Conservation (phyloP, 305 asterid species). For the Monarda citriodora region DNA sequence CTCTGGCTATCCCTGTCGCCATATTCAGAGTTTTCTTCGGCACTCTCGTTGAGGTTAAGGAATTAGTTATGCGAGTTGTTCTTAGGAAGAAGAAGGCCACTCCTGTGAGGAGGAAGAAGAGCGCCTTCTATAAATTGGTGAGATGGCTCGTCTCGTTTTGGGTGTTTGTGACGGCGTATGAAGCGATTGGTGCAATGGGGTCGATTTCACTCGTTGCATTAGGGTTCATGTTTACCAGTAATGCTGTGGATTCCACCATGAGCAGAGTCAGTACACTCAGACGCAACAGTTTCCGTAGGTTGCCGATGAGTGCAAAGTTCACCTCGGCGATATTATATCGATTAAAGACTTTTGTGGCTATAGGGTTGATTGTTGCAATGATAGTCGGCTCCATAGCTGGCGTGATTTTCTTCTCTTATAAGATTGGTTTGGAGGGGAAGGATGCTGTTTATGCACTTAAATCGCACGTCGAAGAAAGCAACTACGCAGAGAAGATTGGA, state of each 20-base stretch:
- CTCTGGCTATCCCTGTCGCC: conserved; percentile 83
- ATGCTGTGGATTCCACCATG: conserved; percentile 82
- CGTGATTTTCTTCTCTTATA: conserved; percentile 75
- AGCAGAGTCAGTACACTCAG: conserved; percentile 61
- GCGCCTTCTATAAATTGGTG: conserved; percentile 70
- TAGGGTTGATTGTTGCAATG: conserved; percentile 88
- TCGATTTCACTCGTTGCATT: conserved; percentile 59
- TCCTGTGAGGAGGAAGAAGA: conserved; percentile 41
- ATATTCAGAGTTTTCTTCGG: conserved; percentile 72
- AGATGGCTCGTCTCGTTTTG: conserved; percentile 90
- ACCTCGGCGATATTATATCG: conserved; percentile 69
- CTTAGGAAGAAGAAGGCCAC: conserved; percentile 45
- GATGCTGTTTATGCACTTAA: conserved; percentile 82
- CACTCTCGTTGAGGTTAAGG: conserved; percentile 82
- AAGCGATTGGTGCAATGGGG: conserved; percentile 64
- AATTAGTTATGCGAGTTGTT: conserved; percentile 35
- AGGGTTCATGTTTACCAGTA: conserved; percentile 68
- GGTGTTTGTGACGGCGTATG: conserved; percentile 85
- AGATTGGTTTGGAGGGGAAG: conserved; percentile 89
- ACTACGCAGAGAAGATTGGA: conserved; percentile 89
- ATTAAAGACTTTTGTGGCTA: conserved; percentile 79
- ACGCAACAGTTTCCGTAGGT: conserved; percentile 74
- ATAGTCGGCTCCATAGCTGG: conserved; percentile 76
- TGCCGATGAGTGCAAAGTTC: conserved; percentile 64
- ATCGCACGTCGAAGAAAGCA: conserved; percentile 85